Evolutionary conservation across 2,329 filamentous ascomycete genomes (phyloP), one percentile per base, ranked within the genome.

Genomic region (Pseudocercospora fijiensis): DNA sequence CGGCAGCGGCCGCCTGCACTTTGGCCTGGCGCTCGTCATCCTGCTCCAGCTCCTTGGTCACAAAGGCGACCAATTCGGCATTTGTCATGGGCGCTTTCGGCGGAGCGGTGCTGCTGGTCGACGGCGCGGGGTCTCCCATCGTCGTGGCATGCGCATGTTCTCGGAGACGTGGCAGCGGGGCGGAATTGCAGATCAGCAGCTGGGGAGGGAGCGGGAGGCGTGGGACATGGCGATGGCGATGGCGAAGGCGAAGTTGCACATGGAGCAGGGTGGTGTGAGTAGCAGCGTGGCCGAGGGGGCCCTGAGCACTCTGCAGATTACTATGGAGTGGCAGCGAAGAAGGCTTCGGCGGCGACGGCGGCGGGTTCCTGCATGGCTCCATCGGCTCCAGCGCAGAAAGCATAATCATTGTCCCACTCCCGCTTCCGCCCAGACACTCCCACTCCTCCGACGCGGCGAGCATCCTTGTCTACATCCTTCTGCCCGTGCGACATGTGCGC

Each of bases 11-110:
- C 18, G 69, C 68, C 51, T 67, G 64, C 47, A 71, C 69, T 41
- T 72, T 67, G n/a, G 71, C 71, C 68, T 74, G 71, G 30, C 71
- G 71, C 60, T 75, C 71, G 30, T 71, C 72, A 65, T 76, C 73
- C 43, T 67, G 68, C 24, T 74, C 72, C 49, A 76, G 67, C 67
- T 75, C 72, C 61, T 74, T 69, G 64, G 70, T 71, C 37, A 71
- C 72, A 59, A 69, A 74, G 37, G 69, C 69, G 60, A 75, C 61
- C 61, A 76, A 58, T 20, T 74, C 71, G 57, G 66, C 62, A 16
- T 65, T 62, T 24, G 62, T 68, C 71, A 73, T 74, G 45, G 71
- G 63, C 27, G 68, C 64, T 61, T 68, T 68, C 28, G 53, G 53
- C 53, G 53, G 53, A n/a, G 53, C 53, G 41, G 64, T 52, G 53